Base-by-base conservation (phyloP, 169 alveolate genomes). In the Babesia bovis region DNA sequence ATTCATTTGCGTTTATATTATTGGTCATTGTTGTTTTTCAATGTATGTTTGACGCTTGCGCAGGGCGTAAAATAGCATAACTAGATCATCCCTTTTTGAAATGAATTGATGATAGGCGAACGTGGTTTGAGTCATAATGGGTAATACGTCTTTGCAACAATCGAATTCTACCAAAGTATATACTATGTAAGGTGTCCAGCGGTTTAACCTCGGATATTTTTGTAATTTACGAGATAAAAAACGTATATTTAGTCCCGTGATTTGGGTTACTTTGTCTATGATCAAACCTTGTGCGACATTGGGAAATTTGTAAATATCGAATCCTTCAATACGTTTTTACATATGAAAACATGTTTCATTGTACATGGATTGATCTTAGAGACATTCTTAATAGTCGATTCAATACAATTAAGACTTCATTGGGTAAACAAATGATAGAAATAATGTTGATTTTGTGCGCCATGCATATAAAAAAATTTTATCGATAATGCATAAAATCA, bases 371-470 rank as follows among this genome's bases (percentile, higher is more conserved):
- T 23, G 56, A n/a, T 0, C 38, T 35, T 35, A 38, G 21, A 35
- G 36, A 47, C 40, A 41, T 47, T 33, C 12, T 66, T 42, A 40
- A 78, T 7, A 78, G 32, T 59, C 70, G n/a, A 32, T n/a, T n/a
- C 19, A 78, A 41, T 1, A 42, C 42, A 15, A 21, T 6, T 49
- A 67, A 19, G 12, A 68, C n/a, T n/a, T 68, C 87, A 10, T 36
- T 36, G 9, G 83, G 74, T 33, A 33, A 32, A 47, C 55, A 47
- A n/a, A n/a, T n/a, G n/a, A n/a, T n/a, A n/a, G n/a, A n/a, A n/a
- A n/a, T n/a, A n/a, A n/a, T n/a, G n/a, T n/a, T n/a, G n/a, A n/a
- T n/a, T n/a, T n/a, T n/a, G n/a, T n/a, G n/a, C n/a, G n/a, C n/a
- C n/a, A n/a, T n/a, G n/a, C n/a, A n/a, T n/a, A n/a, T n/a, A n/a